Conservation (phyloP, 169 alveolate species). For the Eimeria tenella region DNA sequence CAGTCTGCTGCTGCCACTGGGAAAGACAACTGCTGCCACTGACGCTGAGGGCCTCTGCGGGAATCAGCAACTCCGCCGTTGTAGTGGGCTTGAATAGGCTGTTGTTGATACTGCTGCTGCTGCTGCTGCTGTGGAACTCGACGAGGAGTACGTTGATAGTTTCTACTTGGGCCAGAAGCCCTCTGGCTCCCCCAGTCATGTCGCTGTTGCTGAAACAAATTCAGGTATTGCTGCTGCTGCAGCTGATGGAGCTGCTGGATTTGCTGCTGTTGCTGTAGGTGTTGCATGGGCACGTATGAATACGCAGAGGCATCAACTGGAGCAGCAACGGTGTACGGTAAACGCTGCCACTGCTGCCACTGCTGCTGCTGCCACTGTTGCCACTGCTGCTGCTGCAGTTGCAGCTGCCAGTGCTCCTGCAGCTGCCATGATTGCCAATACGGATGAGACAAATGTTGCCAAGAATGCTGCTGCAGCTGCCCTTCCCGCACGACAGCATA, state of each 20-base stretch:
- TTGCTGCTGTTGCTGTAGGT: slow-evolving; percentile 44
- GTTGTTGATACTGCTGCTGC: slow-evolving; percentile 40
- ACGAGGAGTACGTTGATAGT: slow-evolving; percentile 32
- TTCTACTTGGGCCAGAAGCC: slow-evolving; percentile 29
- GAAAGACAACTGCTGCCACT: slow-evolving; percentile 46
- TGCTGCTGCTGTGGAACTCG: slow-evolving; percentile 52
- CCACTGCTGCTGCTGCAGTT: slow-evolving; percentile 17
- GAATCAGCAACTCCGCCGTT: slow-evolving; percentile 14
- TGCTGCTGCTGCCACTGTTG: not conserved
- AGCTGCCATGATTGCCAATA: slow-evolving; percentile 57
- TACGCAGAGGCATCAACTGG: slow-evolving; percentile 35
- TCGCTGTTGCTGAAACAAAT: slow-evolving; percentile 39
- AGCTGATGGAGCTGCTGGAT: slow-evolving; percentile 25
- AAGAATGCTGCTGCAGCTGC: slow-evolving; percentile 39
- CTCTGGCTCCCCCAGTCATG: slow-evolving; percentile 54
- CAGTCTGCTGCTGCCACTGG: slow-evolving; percentile 46
- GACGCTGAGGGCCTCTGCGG: slow-evolving; percentile 62
- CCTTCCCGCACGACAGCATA: slow-evolving; percentile 49
- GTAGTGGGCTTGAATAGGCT: slow-evolving; percentile 23
- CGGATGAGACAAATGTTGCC: slow-evolving; percentile 39
- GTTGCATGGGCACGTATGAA: slow-evolving; percentile 46
- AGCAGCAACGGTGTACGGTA: slow-evolving; percentile 18
- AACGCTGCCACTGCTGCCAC: slow-evolving; percentile 59
- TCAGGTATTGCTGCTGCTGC: slow-evolving; percentile 31
- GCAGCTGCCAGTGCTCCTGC: slow-evolving; percentile 16